phyloP scores from a whole-genome alignment of 139 green algal genomes.

The Dunaliella primolecta region DNA sequence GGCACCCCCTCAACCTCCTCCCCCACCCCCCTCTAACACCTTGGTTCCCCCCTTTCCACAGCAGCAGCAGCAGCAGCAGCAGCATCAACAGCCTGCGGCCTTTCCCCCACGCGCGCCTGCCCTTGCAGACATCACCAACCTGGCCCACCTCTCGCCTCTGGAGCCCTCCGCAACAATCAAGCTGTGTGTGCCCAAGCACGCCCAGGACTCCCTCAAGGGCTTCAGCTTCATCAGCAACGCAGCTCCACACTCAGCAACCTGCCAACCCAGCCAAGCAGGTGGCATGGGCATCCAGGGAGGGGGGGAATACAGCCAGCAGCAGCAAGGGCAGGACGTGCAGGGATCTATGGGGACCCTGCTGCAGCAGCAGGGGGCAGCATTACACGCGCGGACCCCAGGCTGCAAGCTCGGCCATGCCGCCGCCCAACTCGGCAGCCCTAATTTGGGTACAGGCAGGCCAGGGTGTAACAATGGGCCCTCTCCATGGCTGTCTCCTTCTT shows the following conservation, averaged over 20 bases:
- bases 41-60: too few species aligned
- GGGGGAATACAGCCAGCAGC: too few species aligned
- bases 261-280: too few species aligned
- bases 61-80: too few species aligned
- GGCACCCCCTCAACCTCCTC: too few species aligned
- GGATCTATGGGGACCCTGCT: too few species aligned
- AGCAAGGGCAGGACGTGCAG: too few species aligned
- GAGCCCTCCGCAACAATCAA: not conserved
- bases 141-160: not conserved
- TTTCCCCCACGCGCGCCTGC: not conserved
- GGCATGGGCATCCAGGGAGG: too few species aligned
- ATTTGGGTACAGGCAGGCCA: not conserved
- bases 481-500: not conserved
- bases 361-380: not conserved
- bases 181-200: not conserved
- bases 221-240: not conserved
- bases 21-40: too few species aligned
- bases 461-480: not conserved
- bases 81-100: not conserved
- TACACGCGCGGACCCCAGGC: not conserved
- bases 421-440: too few species aligned
- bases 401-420: not conserved
- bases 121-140: not conserved
- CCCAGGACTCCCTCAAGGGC: not conserved
- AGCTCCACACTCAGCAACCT: too few species aligned